Evolutionary conservation across 768 basidiomycete species (phyloP).

Genomic region (Infundibulicybe gibba): DNA sequence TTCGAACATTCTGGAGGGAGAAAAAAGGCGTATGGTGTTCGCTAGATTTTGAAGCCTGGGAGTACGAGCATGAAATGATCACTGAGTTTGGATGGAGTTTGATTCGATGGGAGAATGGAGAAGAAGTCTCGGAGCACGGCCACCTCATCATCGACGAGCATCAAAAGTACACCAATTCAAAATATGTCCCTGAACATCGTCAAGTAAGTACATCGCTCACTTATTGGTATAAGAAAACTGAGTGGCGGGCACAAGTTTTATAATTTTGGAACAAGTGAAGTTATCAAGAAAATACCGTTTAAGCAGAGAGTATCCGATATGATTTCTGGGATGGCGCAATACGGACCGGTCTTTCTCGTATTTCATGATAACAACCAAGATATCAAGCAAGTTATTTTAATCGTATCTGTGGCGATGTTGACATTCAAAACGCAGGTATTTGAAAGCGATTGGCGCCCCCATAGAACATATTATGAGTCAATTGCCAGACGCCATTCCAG

Average conservation of each 20-base stretch:
- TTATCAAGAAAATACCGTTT: constrained; percentile 47
- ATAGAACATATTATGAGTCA: constrained; percentile 47
- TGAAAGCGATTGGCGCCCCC: constrained; percentile 47
- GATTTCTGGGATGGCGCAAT: constrained; percentile 29
- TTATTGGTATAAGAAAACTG: not conserved
- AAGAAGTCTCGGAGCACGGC: constrained; percentile 43
- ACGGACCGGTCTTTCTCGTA: constrained; percentile 70
- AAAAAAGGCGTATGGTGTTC: constrained; percentile 72
- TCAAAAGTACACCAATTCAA: constrained; percentile 49
- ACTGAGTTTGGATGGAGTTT: constrained; percentile 84
- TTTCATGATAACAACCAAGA: constrained; percentile 81
- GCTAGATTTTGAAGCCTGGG: constrained; percentile 85
- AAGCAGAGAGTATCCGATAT: constrained; percentile 48
- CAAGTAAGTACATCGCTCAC: constrained; percentile 35
- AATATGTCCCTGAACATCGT: constrained; percentile 61
- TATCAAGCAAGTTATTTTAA: constrained; percentile 54
- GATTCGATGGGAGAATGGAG: constrained; percentile 51
- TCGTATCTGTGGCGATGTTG: not conserved
- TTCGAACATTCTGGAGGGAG: constrained; percentile 58
- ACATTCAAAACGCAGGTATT: constrained; percentile 34
- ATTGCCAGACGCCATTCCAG: constrained; percentile 54
- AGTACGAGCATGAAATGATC: constrained; percentile 64
- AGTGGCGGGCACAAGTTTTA: constrained; percentile 43
- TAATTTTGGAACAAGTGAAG: constrained; percentile 60
- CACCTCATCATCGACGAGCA: constrained; percentile 69